phyloP scores from a whole-genome alignment of 1,284 basidiomycete species.

The Anthracocystis walkeri region DNA sequence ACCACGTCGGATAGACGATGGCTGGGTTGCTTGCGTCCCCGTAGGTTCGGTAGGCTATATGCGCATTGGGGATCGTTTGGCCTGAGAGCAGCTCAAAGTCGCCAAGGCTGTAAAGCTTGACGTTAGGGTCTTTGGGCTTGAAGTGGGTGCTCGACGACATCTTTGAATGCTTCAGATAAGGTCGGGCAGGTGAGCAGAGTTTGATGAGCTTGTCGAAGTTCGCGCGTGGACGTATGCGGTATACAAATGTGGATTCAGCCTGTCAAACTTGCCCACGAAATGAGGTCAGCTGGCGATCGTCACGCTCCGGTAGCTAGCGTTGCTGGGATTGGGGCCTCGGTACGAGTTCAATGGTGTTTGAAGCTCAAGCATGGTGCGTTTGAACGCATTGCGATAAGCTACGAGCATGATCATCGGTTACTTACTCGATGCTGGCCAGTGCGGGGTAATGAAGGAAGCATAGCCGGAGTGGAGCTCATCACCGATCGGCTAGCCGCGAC shows the following conservation, averaged over 20 bases:
- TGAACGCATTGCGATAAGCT: no score
- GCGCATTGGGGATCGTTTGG: slow-evolving; percentile 35
- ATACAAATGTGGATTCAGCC: no score
- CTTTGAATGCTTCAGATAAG: not conserved
- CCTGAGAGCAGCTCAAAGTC: slow-evolving; percentile 50
- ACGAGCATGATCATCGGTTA: no score
- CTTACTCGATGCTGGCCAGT: no score
- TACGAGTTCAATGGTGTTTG: not conserved
- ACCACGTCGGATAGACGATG: slow-evolving; percentile 62
- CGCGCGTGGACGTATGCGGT: no score
- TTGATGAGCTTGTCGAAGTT: no score
- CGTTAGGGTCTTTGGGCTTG: slow-evolving; percentile 18
- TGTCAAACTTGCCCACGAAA: no score
- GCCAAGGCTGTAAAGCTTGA: slow-evolving; percentile 39
- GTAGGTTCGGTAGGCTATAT: slow-evolving; percentile 58
- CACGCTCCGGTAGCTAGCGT: no score
- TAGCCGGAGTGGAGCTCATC: slow-evolving; percentile 14
- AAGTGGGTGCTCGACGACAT: slow-evolving; percentile 15
- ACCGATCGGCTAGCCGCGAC: not conserved
- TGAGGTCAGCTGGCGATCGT: no score
- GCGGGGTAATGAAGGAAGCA: not conserved
- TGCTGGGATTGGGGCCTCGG: no score
- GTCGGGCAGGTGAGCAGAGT: no score
- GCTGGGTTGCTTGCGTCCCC: slow-evolving; percentile 40
- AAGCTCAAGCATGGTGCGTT: no score